These are phyloP conservation scores for Ceratobasidium sp. DNA, from an alignment of 1,284 basidiomycete species.

Conservation along the genomic window DNA sequence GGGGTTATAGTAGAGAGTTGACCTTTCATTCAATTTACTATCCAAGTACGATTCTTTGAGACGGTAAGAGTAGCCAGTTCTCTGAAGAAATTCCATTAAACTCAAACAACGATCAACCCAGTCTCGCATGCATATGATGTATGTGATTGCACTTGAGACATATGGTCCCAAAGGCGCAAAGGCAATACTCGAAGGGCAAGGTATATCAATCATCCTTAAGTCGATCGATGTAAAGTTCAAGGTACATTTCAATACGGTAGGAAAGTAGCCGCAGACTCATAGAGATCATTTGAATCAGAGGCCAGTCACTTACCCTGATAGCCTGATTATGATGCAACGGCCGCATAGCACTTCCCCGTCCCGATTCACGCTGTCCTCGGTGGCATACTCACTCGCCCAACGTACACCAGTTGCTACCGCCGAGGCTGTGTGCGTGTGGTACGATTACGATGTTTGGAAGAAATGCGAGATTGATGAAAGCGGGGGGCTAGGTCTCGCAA, in stretches of 20 bases:
- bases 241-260: not conserved
- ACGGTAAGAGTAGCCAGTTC: slow-evolving; percentile 27
- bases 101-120: too few relatives aligned
- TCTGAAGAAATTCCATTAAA: too few relatives aligned
- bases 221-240: slow-evolving; percentile 39
- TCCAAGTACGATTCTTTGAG: slow-evolving; percentile 28
- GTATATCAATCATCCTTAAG: slow-evolving; percentile 41
- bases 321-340: slow-evolving; percentile 39
- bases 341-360: slow-evolving; percentile 37
- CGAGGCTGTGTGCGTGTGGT: slow-evolving; percentile 42
- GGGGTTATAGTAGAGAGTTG: not conserved
- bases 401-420: slow-evolving; percentile 34
- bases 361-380: slow-evolving; percentile 31
- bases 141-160: slow-evolving; percentile 30
- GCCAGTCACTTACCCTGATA: slow-evolving; percentile 42
- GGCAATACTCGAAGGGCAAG: slow-evolving; percentile 36
- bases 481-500: slow-evolving; percentile 7
- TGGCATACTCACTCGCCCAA: slow-evolving; percentile 39
- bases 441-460: slow-evolving; percentile 40
- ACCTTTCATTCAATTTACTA: not conserved
- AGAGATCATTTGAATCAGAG: slow-evolving; percentile 5
- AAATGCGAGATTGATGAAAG: slow-evolving; percentile 37
- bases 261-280: not conserved
- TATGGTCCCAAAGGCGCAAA: slow-evolving; percentile 18
- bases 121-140: slow-evolving; percentile 38